These are phyloP conservation scores for Stagonosporopsis cucurbitacearum DNA, from an alignment of 2,329 filamentous ascomycete genomes.

Conservation along the genomic window DNA sequence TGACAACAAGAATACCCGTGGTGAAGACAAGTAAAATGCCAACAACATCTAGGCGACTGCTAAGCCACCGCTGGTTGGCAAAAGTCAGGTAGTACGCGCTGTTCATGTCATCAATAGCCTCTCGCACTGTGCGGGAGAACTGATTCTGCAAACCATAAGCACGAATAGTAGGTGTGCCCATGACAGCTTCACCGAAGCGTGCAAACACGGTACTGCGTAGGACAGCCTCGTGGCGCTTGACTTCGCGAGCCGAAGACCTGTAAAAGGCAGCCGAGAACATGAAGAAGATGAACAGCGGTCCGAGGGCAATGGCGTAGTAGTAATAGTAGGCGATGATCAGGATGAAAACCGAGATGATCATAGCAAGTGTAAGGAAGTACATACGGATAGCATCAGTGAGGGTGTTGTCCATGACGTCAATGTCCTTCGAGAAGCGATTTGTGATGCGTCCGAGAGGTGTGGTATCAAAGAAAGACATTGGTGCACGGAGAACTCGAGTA, in stretches of 20 bases:
- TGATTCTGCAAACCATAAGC: slow-evolving; percentile 83
- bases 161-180: slow-evolving; percentile 81
- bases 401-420: slow-evolving; percentile 96
- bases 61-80: slow-evolving; percentile 93
- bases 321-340: slow-evolving; percentile 96
- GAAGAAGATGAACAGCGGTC: slow-evolving; percentile 76
- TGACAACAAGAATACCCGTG: slow-evolving; percentile 88
- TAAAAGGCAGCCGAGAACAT: slow-evolving; percentile 86
- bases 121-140: slow-evolving; percentile 73
- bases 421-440: slow-evolving; percentile 93
- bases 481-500: slow-evolving; percentile 71
- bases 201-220: slow-evolving; percentile 88
- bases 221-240: slow-evolving; percentile 92
- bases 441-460: slow-evolving; percentile 94
- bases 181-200: slow-evolving; percentile 87
- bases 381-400: slow-evolving; percentile 89
- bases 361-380: slow-evolving; percentile 82
- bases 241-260: slow-evolving; percentile 85
- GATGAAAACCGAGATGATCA: slow-evolving; percentile 70
- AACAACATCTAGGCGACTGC: slow-evolving; percentile 81
- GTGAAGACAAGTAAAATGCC: slow-evolving; percentile 86
- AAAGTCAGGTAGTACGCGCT: slow-evolving; percentile 94
- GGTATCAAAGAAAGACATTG: slow-evolving; percentile 94
- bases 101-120: slow-evolving; percentile 88
- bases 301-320: slow-evolving; percentile 78